Evolutionary conservation across 2,329 filamentous ascomycete genomes (phyloP), one percentile per base, ranked within the genome.

Genomic region (Zymoseptoria brevis): DNA sequence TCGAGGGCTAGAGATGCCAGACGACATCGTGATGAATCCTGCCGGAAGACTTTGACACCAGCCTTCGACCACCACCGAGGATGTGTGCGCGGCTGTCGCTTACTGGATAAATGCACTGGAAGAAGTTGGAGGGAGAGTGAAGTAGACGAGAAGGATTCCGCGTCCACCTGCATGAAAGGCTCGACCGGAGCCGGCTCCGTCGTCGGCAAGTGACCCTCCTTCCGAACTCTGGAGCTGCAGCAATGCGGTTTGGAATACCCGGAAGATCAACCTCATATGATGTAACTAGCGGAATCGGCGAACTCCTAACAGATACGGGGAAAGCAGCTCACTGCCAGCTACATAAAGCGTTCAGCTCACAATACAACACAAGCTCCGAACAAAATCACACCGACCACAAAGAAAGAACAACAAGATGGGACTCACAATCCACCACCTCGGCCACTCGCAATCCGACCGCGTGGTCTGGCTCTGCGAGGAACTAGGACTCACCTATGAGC

Each of bases 401-500:
- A 45, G 35, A 45, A 45, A 45, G 50, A 21, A 21, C 49, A 51
- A 16, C 22, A 68, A 69, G 0, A 60, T 82, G 41, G 62, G 68
- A 4, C 72, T 76, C 11, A 68, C 67, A 4, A 69, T 83, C 69
- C 67, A 71, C 57, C 62, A 74, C 59, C 66, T 71, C 13, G 53
- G 67, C 4, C 63, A 76, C 69, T 84, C 82, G 9, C 83, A 87
- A 69, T 86, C 83, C 41, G 84, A 87, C 69, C 83, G 85, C 49
- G 77, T 87, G 55, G 73, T 81, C 67, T 87, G 82, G 79, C 79
- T 87, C 52, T 83, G 83, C 69, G 85, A 88, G 70, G 85, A 88
- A 70, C 80, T 87, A 19, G 71, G 72, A 53, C 71, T 88, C 55
- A 68, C 75, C 1, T 87, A 87, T 68, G 67, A 74, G 1, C 71